These are phyloP conservation scores for Zasmidium angulare DNA, from an alignment of 2,329 filamentous ascomycete species.

Conservation along the genomic window DNA sequence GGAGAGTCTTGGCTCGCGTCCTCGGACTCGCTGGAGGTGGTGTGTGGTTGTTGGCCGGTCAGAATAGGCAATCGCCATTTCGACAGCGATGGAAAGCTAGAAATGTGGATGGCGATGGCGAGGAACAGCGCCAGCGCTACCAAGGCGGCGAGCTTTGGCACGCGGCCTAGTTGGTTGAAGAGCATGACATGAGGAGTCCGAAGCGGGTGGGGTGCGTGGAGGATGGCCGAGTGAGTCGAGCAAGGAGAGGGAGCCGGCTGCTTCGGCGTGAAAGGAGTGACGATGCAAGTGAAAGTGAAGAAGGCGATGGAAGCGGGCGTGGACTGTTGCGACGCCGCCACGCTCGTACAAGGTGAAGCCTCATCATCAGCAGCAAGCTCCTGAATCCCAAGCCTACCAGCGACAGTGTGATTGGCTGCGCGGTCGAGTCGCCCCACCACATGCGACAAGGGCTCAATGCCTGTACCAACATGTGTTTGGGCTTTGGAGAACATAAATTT, in stretches of 20 bases:
- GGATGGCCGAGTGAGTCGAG: not conserved
- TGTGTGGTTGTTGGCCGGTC: not conserved
- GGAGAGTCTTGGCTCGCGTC: not conserved
- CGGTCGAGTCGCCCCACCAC: too few relatives aligned
- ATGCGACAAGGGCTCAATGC: too few relatives aligned
- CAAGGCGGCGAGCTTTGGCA: constrained; percentile 10
- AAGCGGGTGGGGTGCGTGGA: not conserved
- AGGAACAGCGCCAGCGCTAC: constrained; percentile 4
- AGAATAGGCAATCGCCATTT: constrained; percentile 7
- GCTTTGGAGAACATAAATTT: too few relatives aligned
- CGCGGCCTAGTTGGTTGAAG: constrained; percentile 13
- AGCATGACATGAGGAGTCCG: constrained; percentile 5
- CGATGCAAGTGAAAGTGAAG: not conserved
- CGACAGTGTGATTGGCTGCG: too few relatives aligned
- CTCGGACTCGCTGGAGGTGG: not conserved
- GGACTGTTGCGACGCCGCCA: not conserved
- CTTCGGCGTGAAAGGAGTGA: not conserved
- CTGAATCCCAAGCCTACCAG: too few relatives aligned
- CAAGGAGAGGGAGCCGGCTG: not conserved
- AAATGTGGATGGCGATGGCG: constrained; percentile 10
- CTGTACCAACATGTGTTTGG: too few relatives aligned
- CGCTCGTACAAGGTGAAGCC: not conserved
- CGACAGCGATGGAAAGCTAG: constrained; percentile 2
- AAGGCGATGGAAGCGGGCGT: not conserved
- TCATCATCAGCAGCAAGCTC: not conserved